phyloP scores from a whole-genome alignment of 2,329 filamentous ascomycete genomes.

The Colletotrichum brevisporum region DNA sequence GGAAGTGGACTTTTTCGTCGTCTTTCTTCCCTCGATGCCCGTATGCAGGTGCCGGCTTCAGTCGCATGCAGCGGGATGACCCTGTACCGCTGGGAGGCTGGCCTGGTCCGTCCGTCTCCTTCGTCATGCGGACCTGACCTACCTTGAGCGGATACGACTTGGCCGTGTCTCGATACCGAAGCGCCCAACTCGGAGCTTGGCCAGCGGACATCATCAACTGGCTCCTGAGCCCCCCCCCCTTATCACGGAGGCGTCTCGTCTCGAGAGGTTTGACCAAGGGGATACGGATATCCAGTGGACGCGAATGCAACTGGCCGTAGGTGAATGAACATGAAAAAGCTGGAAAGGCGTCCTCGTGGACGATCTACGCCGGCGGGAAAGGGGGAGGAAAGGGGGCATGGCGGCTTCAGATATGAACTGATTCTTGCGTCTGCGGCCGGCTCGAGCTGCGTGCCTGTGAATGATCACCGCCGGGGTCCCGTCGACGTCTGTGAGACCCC shows the following conservation, averaged over 20 bases:
- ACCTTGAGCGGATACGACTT: no score
- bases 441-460: slow-evolving; percentile 24
- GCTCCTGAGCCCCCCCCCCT: slow-evolving; percentile 3
- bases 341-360: slow-evolving; percentile 2
- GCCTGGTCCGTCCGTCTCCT: neutral
- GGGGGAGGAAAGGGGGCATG: slow-evolving; percentile 24
- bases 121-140: no score
- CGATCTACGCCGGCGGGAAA: slow-evolving; percentile 6
- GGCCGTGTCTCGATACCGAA: no score
- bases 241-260: slow-evolving; percentile 14
- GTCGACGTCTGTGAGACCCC: slow-evolving; percentile 17
- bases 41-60: slow-evolving; percentile 21
- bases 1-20: neutral
- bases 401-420: slow-evolving; percentile 39
- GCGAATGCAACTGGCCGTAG: neutral
- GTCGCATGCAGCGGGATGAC: slow-evolving; percentile 23
- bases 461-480: slow-evolving; percentile 34
- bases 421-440: slow-evolving; percentile 31
- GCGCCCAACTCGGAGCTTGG: neutral
- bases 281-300: neutral
- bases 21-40: neutral
- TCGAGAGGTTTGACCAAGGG: slow-evolving; percentile 14
- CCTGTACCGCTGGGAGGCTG: neutral
- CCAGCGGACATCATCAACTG: slow-evolving; percentile 1
- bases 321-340: slow-evolving; percentile 7